Evolutionary conservation across 1,284 basidiomycete genomes (phyloP).

Genomic region (Ceratobasidium papillatum): DNA sequence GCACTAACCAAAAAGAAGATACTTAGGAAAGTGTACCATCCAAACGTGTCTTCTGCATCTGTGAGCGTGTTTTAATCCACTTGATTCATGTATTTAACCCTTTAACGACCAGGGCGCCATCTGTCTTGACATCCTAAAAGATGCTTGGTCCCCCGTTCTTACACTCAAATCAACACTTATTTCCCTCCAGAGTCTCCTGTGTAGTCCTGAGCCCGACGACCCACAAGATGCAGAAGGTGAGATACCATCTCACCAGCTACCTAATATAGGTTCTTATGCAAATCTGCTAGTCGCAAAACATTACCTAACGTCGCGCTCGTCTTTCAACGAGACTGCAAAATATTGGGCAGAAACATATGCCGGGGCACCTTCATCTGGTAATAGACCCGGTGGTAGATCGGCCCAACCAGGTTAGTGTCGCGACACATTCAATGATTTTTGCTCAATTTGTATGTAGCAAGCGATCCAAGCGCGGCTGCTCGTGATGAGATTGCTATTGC

Average conservation of each 20-base stretch:
- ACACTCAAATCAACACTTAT: conserved; percentile 98
- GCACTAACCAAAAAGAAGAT: conserved; percentile 34
- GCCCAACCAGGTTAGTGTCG: background rate
- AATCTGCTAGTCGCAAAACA: conserved; percentile 82
- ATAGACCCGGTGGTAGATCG: background rate
- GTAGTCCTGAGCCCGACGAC: conserved; percentile 95
- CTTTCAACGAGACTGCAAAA: conserved; percentile 91
- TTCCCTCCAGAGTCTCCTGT: conserved; percentile 94
- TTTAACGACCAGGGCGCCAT: conserved; percentile 10
- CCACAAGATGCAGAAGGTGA: conserved; percentile 92
- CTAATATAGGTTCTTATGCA: conserved; percentile 21
- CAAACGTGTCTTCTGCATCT: conserved; percentile 93
- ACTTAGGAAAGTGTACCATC: conserved; percentile 88
- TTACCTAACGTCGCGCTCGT: conserved; percentile 85
- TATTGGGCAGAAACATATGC: conserved; percentile 96
- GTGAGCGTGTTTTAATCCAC: conserved; percentile 49
- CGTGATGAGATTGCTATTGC: conserved; percentile 46
- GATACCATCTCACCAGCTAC: conserved; percentile 36
- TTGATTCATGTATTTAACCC: background rate
- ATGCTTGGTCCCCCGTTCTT: conserved; percentile 92
- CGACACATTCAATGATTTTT: background rate
- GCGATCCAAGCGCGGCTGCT: conserved; percentile 57
- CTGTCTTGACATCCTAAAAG: conserved; percentile 74
- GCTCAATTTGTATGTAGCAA: conserved; percentile 51
- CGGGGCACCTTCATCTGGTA: conserved; percentile 62